phyloP scores from a whole-genome alignment of 495 filamentous ascomycete species.

The Stereocaulon alpinum region DNA sequence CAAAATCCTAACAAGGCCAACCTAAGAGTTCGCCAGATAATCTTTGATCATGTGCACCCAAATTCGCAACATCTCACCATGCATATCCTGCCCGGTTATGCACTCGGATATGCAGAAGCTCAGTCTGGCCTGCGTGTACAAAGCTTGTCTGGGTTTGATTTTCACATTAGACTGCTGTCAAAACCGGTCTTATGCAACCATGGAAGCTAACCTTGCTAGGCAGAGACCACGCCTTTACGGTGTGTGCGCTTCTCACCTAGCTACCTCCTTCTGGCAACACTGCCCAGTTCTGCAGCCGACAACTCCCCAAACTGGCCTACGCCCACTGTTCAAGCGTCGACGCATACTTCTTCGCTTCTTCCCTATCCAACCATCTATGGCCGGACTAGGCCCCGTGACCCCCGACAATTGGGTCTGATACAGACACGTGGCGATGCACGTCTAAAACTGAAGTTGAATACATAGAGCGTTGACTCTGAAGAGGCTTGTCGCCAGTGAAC shows the following conservation, averaged over 20 bases:
- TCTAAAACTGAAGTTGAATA: background rate
- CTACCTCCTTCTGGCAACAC: background rate
- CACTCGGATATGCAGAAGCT: background rate
- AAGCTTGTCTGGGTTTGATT: background rate
- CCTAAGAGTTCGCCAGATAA: background rate
- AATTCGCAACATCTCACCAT: background rate
- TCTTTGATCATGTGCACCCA: background rate
- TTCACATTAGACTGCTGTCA: background rate
- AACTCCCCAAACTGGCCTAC: background rate
- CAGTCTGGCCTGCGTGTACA: no score
- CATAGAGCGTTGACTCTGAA: background rate
- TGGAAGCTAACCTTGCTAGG: background rate
- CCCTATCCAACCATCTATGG: background rate
- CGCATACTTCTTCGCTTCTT: background rate
- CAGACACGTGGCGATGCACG: background rate
- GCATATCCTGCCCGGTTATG: background rate
- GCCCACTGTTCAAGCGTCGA: no score
- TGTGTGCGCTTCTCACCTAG: background rate
- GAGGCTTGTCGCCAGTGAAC: conserved; percentile 1
- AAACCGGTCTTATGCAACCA: background rate
- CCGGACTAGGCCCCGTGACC: background rate
- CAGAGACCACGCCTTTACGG: background rate
- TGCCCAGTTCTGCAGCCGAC: background rate
- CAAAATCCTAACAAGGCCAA: background rate
- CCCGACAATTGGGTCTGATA: background rate